phyloP scores from a whole-genome alignment of 805 yeast genomes.

The Starmera caribaea region DNA sequence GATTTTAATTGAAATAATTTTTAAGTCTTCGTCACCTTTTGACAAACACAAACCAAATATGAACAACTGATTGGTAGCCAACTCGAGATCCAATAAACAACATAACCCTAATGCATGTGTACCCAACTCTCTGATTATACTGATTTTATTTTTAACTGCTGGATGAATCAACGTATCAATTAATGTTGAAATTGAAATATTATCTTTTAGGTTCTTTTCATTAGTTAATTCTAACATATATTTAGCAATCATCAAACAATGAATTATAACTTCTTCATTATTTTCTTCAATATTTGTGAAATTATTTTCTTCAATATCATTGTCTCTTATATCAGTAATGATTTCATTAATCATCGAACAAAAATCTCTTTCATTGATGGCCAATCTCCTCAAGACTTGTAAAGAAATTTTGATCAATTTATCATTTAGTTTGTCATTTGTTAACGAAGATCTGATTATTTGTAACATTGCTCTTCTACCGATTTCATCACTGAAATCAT shows the following conservation, averaged over 20 bases:
- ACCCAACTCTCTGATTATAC: conserved; percentile 53
- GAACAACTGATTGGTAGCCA: conserved; percentile 56
- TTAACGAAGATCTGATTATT: conserved; percentile 47
- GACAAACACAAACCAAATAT: conserved; percentile 64
- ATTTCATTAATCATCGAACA: conserved; percentile 78
- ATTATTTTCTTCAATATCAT: conserved; percentile 19
- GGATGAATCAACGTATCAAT: conserved; percentile 73
- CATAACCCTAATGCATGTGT: conserved; percentile 71
- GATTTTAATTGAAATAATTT: conserved; percentile 53
- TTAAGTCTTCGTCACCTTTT: conserved; percentile 53
- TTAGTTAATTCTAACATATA: conserved; percentile 60
- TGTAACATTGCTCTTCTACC: conserved; percentile 74
- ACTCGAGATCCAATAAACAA: conserved; percentile 55
- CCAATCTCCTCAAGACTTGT: conserved; percentile 56
- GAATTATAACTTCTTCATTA: conserved; percentile 36
- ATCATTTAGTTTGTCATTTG: conserved; percentile 47
- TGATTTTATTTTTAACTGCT: conserved; percentile 53
- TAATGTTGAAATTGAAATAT: conserved; percentile 56
- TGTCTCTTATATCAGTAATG: conserved; percentile 75
- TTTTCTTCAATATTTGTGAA: conserved; percentile 6
- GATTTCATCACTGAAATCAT: conserved; percentile 84
- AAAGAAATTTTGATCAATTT: conserved; percentile 45
- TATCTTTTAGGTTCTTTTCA: conserved; percentile 48
- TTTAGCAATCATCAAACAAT: conserved; percentile 61
- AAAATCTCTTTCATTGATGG: conserved; percentile 78